Percentiles rank a stretch among this genome's conserved stretches.
phyloP scores from a whole-genome alignment of 208 protist genomes.

The Lotmaria passim region DNA sequence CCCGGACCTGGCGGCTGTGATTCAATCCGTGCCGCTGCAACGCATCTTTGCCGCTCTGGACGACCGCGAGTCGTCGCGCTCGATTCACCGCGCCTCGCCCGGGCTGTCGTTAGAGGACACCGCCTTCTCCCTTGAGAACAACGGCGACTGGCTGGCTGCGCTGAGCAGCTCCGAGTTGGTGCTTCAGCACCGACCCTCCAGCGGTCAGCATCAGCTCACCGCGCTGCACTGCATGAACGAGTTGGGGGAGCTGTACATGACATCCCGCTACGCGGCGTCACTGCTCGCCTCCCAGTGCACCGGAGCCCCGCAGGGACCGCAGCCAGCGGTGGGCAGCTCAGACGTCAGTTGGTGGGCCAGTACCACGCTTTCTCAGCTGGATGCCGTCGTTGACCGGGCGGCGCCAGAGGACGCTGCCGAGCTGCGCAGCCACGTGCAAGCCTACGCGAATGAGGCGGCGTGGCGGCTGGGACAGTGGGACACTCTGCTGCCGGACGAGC shows the following conservation, averaged over 20 bases:
- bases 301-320: background rate
- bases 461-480: conserved; percentile 90
- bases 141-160: conserved; percentile 82
- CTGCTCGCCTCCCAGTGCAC: conserved; percentile 11
- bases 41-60: conserved; percentile 80
- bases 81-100: conserved; percentile 61
- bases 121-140: conserved; percentile 86
- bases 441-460: conserved; percentile 87
- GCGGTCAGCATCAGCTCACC: conserved; percentile 77
- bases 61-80: conserved; percentile 81
- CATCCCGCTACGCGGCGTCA: conserved; percentile 65
- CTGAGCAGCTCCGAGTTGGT: conserved; percentile 78
- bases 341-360: background rate
- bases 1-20: conserved; percentile 31
- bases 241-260: conserved; percentile 87
- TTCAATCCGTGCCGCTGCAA: conserved; percentile 60
- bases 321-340: background rate
- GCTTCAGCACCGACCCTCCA: conserved; percentile 73
- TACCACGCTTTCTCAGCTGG: conserved; percentile 21
- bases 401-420: background rate
- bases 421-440: conserved; percentile 49
- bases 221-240: conserved; percentile 84
- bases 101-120: conserved; percentile 53
- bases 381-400: background rate
- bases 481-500: conserved; percentile 35